A percentile compares a stretch with the other conserved stretches of the same genome.
phyloP scores from a whole-genome alignment of 495 filamentous ascomycete genomes.

The Pyrenula aspistea region DNA sequence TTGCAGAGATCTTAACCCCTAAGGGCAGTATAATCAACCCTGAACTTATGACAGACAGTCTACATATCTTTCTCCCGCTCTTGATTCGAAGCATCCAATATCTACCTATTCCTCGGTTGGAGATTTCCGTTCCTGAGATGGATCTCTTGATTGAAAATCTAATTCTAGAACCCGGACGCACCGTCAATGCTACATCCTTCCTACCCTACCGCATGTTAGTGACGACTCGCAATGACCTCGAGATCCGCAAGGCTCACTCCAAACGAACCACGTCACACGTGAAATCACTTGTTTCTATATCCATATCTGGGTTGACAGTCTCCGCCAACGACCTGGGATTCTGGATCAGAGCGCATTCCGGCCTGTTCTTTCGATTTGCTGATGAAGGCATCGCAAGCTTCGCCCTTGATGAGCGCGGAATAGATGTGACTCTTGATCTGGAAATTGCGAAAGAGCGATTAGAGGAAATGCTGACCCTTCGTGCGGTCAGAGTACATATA shows the following conservation, averaged over 20 bases:
- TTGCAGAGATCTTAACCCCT: slow-evolving; percentile 56
- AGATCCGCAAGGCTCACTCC: slow-evolving; percentile 69
- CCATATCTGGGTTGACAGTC: slow-evolving; percentile 66
- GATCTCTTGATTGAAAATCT: slow-evolving; percentile 84
- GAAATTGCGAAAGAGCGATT: slow-evolving; percentile 63
- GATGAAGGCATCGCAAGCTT: slow-evolving; percentile 81
- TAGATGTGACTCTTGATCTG: slow-evolving; percentile 75
- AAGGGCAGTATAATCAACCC: slow-evolving; percentile 42
- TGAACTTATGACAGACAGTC: slow-evolving; percentile 59
- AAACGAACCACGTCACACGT: slow-evolving; percentile 50
- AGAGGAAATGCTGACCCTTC: slow-evolving; percentile 71
- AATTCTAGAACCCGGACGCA: slow-evolving; percentile 76
- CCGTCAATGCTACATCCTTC: slow-evolving; percentile 79
- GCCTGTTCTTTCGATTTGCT: slow-evolving; percentile 51
- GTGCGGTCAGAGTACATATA: slow-evolving; percentile 62
- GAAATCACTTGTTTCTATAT: slow-evolving; percentile 61
- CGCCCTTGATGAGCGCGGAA: slow-evolving; percentile 68
- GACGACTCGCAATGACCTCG: slow-evolving; percentile 74
- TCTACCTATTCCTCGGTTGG: slow-evolving; percentile 77
- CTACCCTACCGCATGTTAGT: slow-evolving; percentile 73
- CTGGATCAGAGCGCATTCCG: slow-evolving; percentile 56
- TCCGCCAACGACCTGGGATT: slow-evolving; percentile 80
- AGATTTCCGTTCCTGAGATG: slow-evolving; percentile 68
- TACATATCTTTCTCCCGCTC: slow-evolving; percentile 70
- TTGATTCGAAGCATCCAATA: slow-evolving; percentile 67